Evolutionary conservation across 1,139 yeast genomes (phyloP).

Genomic region (Protomyces gravidus): DNA sequence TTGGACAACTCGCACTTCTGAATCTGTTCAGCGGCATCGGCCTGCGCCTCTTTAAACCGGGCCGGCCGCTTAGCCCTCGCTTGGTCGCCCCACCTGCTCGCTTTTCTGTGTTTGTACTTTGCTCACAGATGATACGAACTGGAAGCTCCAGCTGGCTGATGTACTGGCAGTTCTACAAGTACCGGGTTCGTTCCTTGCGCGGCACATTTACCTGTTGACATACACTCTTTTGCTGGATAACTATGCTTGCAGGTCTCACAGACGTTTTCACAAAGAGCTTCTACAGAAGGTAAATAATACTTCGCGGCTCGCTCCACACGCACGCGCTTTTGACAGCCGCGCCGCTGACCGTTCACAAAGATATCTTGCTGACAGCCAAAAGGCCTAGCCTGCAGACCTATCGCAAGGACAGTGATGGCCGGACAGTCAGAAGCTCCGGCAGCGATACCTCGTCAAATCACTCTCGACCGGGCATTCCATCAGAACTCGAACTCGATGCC

Average conservation of each 20-base stretch:
- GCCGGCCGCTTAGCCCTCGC: no score
- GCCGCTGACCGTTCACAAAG: not conserved
- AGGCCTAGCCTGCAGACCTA: not conserved
- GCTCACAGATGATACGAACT: no score
- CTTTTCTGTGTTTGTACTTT: no score
- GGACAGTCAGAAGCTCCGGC: not conserved
- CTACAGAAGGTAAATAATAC: not conserved
- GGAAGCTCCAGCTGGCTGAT: no score
- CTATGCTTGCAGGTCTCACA: not conserved
- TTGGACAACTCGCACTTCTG: no score
- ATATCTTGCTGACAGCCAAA: not conserved
- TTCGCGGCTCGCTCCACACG: not conserved
- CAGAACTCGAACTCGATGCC: not conserved
- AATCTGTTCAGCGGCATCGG: no score
- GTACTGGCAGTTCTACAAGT: no score
- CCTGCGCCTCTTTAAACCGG: no score
- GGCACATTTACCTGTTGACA: no score
- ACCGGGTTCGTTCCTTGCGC: no score
- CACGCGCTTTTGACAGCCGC: not conserved
- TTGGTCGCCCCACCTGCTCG: no score
- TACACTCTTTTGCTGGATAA: no score
- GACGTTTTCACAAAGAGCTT: not conserved
- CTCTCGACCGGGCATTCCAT: slow-evolving; percentile 1
- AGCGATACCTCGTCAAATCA: not conserved
- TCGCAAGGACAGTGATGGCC: not conserved